phyloP scores from a whole-genome alignment of 768 basidiomycete genomes.

The Filobasidium floriforme region DNA sequence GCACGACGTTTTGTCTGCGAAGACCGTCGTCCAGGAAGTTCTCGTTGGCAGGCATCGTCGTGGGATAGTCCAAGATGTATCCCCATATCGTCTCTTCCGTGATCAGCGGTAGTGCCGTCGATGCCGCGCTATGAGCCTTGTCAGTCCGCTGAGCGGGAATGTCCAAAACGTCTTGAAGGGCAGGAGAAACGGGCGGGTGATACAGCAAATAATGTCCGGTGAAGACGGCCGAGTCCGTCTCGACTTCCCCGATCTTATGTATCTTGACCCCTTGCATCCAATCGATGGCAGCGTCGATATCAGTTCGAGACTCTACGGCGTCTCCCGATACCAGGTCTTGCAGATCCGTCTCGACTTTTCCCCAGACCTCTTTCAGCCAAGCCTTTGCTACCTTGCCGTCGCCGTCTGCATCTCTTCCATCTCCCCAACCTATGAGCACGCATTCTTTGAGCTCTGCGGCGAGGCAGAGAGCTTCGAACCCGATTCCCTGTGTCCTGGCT shows the following conservation, averaged over 20 bases:
- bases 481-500: slow-evolving; percentile 10
- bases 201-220: slow-evolving; percentile 15
- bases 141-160: neutral
- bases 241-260: slow-evolving; percentile 6
- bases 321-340: neutral
- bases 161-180: neutral
- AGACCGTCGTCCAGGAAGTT: neutral
- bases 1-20: neutral
- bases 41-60: neutral
- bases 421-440: slow-evolving; percentile 22
- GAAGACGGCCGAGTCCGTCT: slow-evolving; percentile 15
- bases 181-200: slow-evolving; percentile 11
- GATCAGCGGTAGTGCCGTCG: neutral
- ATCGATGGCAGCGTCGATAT: slow-evolving; percentile 4
- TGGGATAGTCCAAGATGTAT: slow-evolving; percentile 5
- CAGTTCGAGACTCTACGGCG: neutral
- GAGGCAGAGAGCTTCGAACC: slow-evolving; percentile 16
- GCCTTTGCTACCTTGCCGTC: slow-evolving; percentile 10
- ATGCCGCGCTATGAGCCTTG: neutral
- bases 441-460: slow-evolving; percentile 13
- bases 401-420: slow-evolving; percentile 5
- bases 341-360: slow-evolving; percentile 1
- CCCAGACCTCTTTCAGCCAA: slow-evolving; percentile 21
- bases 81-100: slow-evolving; percentile 4
- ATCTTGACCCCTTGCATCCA: neutral